A percentile compares a stretch with the other conserved stretches of the same genome.
Conservation (phyloP, 306 rosid genomes). For the Inga oerstediana region DNA sequence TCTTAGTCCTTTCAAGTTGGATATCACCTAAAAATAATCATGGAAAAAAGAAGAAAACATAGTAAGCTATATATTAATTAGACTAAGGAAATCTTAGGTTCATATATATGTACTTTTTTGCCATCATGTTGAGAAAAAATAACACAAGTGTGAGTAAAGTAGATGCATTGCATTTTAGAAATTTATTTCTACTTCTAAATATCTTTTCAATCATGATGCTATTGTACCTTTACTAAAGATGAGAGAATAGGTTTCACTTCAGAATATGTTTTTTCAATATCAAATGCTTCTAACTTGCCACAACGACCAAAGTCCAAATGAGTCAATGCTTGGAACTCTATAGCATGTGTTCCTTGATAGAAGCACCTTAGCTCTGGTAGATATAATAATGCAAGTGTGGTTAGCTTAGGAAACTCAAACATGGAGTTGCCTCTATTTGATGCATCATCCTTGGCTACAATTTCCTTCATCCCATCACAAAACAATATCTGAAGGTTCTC, state of each 20-base stretch:
- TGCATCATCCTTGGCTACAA: no score
- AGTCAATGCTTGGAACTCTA: no score
- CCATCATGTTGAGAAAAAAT: not conserved
- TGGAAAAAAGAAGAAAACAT: not conserved
- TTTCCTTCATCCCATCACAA: not conserved
- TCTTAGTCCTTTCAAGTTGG: not conserved
- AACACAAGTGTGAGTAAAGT: not conserved
- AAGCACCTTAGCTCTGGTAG: not conserved
- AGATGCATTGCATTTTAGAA: no score
- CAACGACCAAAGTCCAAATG: not conserved
- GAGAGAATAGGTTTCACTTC: not conserved
- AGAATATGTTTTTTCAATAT: not conserved
- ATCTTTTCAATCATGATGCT: not conserved
- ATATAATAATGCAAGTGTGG: not conserved
- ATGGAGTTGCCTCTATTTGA: no score
- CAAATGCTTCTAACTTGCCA: conserved; percentile 16
- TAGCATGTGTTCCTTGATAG: not conserved
- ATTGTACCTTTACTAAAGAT: conserved; percentile 8
- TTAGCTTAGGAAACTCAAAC: conserved; percentile 1
- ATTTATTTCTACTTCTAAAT: not conserved
- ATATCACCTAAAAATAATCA: not conserved
- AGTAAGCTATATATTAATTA: no score
- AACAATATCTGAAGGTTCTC: rapidly evolving
- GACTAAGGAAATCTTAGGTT: not conserved
- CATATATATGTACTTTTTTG: not conserved